A percentile compares a stretch with the other conserved stretches of the same genome.
phyloP scores from a whole-genome alignment of 768 basidiomycete genomes.

The Pleurotus giganteus region DNA sequence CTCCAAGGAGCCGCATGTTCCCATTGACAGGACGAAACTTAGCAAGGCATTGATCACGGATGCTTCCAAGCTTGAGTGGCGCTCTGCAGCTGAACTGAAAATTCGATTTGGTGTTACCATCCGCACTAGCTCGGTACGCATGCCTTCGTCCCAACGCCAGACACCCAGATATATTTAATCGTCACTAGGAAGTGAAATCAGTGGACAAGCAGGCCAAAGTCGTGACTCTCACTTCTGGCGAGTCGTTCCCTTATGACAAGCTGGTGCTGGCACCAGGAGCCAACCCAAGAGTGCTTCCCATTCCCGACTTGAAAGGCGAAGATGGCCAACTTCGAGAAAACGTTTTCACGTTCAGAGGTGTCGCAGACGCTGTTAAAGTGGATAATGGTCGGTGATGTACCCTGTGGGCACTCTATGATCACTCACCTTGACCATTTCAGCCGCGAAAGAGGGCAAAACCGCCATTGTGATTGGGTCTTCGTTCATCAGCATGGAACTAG shows the following conservation, averaged over 20 bases:
- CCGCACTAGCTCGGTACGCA: slow-evolving; percentile 53
- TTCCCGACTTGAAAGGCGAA: slow-evolving; percentile 24
- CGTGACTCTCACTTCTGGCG: slow-evolving; percentile 58
- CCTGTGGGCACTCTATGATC: neutral
- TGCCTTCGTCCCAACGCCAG: slow-evolving; percentile 1
- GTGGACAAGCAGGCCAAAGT: slow-evolving; percentile 62
- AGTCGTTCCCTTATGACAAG: slow-evolving; percentile 65
- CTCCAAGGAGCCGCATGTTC: slow-evolving; percentile 75
- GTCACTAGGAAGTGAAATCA: slow-evolving; percentile 59
- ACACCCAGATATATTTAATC: neutral
- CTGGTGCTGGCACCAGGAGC: slow-evolving; percentile 81
- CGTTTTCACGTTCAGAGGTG: slow-evolving; percentile 70
- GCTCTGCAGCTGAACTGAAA: slow-evolving; percentile 68
- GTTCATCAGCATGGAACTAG: slow-evolving; percentile 94
- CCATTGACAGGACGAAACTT: slow-evolving; percentile 89
- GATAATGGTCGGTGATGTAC: slow-evolving; percentile 50
- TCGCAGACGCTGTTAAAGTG: slow-evolving; percentile 70
- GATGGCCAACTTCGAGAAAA: slow-evolving; percentile 73
- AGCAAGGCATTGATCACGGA: slow-evolving; percentile 85
- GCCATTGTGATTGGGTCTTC: slow-evolving; percentile 84
- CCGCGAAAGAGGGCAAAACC: slow-evolving; percentile 68
- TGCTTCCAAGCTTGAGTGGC: slow-evolving; percentile 73
- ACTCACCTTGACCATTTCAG: slow-evolving; percentile 27
- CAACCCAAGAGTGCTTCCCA: slow-evolving; percentile 68
- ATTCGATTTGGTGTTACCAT: slow-evolving; percentile 71